Evolutionary conservation across 192 early-diverging fungal species (phyloP).

Genomic region (Rhizoclosmatium globosum): DNA sequence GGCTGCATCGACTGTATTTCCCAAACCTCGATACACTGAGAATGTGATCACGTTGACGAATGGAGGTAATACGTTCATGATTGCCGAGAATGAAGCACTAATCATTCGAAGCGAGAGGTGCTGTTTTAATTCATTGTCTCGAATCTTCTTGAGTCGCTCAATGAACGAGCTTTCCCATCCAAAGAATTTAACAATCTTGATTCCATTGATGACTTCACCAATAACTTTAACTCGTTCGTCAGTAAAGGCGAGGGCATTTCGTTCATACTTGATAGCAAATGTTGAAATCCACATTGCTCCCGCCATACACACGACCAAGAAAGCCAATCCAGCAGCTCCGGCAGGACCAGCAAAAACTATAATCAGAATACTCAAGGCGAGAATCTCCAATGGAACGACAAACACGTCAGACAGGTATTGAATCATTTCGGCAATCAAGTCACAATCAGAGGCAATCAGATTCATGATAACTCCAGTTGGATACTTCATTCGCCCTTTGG

Average conservation of each 20-base stretch:
- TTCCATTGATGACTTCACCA: slow-evolving; percentile 72
- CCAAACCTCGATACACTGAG: slow-evolving; percentile 31
- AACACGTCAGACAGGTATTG: slow-evolving; percentile 30
- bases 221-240: slow-evolving; percentile 70
- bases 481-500: slow-evolving; percentile 17
- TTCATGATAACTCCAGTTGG: slow-evolving; percentile 36
- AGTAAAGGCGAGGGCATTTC: slow-evolving; percentile 49
- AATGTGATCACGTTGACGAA: slow-evolving; percentile 31
- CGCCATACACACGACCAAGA: slow-evolving; percentile 51
- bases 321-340: slow-evolving; percentile 54
- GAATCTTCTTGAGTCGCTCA: slow-evolving; percentile 48
- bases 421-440: slow-evolving; percentile 40
- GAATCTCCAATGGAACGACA: slow-evolving; percentile 62
- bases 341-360: slow-evolving; percentile 48
- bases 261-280: slow-evolving; percentile 40
- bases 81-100: slow-evolving; percentile 23
- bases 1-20: slow-evolving; percentile 45
- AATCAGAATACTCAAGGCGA: slow-evolving; percentile 62
- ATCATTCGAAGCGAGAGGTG: slow-evolving; percentile 1
- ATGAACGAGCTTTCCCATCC: slow-evolving; percentile 83
- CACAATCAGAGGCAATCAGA: slow-evolving; percentile 25
- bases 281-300: slow-evolving; percentile 48
- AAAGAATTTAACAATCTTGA: slow-evolving; percentile 88
- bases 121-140: slow-evolving; percentile 25
- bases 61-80: slow-evolving; percentile 31